phyloP scores from a whole-genome alignment of 1,139 yeast species.

The Torulaspora pretoriensis region DNA sequence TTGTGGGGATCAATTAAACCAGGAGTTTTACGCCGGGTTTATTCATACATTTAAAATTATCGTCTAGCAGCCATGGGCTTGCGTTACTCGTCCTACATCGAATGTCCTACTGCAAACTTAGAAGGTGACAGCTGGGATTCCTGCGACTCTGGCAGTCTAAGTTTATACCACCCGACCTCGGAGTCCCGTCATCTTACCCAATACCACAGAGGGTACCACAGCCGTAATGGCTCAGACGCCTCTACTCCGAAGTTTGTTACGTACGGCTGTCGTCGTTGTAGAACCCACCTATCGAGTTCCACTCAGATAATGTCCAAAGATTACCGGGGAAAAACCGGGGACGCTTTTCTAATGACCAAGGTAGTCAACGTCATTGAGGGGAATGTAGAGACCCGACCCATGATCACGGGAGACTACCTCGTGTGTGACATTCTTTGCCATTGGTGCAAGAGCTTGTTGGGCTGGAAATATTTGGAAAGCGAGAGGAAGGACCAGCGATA shows the following conservation, averaged over 20 bases:
- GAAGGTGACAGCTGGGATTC: constrained; percentile 11
- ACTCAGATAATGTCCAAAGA: constrained; percentile 40
- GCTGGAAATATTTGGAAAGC: constrained; percentile 44
- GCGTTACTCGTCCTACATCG: constrained; percentile 40
- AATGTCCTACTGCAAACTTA: constrained; percentile 29
- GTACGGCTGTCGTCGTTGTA: constrained; percentile 42
- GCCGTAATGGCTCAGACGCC: constrained; percentile 13
- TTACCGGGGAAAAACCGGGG: constrained; percentile 43
- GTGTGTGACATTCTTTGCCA: constrained; percentile 44
- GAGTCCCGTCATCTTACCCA: constrained; percentile 11
- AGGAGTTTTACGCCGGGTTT: background rate
- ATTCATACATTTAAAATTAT: too few relatives aligned
- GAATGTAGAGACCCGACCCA: constrained; percentile 36
- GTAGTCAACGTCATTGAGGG: constrained; percentile 40
- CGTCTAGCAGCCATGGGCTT: constrained; percentile 36
- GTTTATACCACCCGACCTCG: constrained; percentile 13
- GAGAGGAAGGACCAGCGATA: constrained; percentile 38
- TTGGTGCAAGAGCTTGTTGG: constrained; percentile 41
- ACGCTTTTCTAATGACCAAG: constrained; percentile 41
- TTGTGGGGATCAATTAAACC: background rate
- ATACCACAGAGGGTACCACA: constrained; percentile 10
- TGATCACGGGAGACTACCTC: constrained; percentile 43
- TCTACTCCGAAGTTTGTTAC: constrained; percentile 32
- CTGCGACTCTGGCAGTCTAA: constrained; percentile 10
- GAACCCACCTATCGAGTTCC: constrained; percentile 42